Conservation (phyloP, 805 yeast species). For the Metschnikowia hibisci region DNA sequence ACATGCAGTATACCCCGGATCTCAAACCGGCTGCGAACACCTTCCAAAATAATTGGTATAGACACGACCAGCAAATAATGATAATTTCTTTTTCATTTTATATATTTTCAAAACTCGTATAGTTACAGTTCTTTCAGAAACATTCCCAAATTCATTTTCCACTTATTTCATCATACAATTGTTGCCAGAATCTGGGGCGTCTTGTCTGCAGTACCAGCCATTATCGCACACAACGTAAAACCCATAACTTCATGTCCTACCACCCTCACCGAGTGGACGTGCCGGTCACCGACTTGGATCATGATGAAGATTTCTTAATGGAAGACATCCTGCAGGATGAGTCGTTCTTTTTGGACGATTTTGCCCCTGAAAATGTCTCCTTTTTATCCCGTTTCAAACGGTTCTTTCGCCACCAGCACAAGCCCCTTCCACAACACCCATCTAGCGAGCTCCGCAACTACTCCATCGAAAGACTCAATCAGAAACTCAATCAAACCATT, state of each 20-base stretch:
- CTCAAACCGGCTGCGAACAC: no score
- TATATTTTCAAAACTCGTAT: no score
- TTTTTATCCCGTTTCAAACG: not conserved
- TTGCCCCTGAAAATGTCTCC: not conserved
- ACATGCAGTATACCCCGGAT: no score
- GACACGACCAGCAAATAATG: no score
- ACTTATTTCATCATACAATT: no score
- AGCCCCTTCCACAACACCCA: not conserved
- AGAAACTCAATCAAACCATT: constrained; percentile 19
- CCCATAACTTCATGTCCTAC: not conserved
- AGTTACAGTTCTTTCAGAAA: no score
- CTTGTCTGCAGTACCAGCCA: not conserved
- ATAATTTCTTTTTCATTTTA: no score
- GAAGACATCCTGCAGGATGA: constrained; percentile 7
- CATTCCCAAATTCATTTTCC: no score
- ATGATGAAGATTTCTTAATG: constrained; percentile 33
- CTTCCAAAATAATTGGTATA: no score
- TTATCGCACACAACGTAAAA: not conserved
- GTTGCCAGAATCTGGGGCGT: not conserved
- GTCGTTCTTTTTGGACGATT: constrained; percentile 17
- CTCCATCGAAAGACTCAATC: constrained; percentile 23
- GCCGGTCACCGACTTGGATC: constrained; percentile 54
- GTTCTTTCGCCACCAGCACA: constrained; percentile 2
- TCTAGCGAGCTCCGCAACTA: constrained; percentile 18
- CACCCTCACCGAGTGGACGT: constrained; percentile 43